Base-by-base conservation (phyloP, 2,329 filamentous ascomycete genomes). In the Penicillium rolfsii region DNA sequence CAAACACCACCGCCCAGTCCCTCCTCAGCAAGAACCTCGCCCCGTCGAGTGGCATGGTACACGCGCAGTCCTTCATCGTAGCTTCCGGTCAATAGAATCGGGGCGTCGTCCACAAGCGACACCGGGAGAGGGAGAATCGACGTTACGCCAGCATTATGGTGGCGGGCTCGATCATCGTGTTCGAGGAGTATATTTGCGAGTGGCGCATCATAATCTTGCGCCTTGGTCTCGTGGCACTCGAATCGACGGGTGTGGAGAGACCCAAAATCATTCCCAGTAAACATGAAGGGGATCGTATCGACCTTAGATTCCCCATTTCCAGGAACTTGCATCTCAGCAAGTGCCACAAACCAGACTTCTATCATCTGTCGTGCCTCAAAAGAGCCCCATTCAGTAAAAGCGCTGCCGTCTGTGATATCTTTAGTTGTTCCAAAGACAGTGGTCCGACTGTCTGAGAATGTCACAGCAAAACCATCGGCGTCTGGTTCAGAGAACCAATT, bases 31-130 rank as follows among this genome's bases (percentile, higher is more conserved):
- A 93, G 82, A 2, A 89, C 77, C 35, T 80, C 81, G 4, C 80
- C 77, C 16, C 79, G 60, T 5, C 69, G 68, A 5, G 66, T 73
- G 26, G 69, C 68, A 62, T 75, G 72, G 53, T 82, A 81, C 1
- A 97, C 81, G 12, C 94, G 86, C 19, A 98, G 80, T 62, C 84
- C 82, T 69, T 98, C 93, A 70, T 98, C 95, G 71, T 98, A 99
- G 72, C 91, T 96, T 4, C 95, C 95, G 0, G 93, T 97, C 2
- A 97, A 71, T 2, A 96, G 76, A 4, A 95, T 71, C 4, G 82
- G 80, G 1, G 82, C 81, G 3, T 79, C 79, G 8, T 83, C 79
- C 8, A 73, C 66, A 5, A 71, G 45, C 0, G 72, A 67, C 1
- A 74, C 69, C 1, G 82, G 71, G 2, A 96, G 78, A 0, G 93